These are phyloP conservation scores for Oldenlandia corymbosa DNA, from an alignment of 257 asterid species.

Conservation along the genomic window DNA sequence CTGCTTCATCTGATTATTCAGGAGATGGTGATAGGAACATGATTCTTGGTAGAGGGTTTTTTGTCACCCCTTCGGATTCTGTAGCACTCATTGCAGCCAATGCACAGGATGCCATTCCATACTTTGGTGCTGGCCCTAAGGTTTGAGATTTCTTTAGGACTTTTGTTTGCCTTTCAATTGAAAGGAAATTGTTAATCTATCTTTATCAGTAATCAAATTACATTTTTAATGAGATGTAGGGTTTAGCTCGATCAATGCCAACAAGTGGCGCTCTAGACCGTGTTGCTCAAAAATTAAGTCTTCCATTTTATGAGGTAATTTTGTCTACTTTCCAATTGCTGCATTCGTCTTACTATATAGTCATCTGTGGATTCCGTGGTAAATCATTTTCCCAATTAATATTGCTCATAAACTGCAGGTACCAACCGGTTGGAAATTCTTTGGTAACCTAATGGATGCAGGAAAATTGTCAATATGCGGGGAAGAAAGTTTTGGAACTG, in stretches of 20 bases:
- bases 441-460: constrained; percentile 97
- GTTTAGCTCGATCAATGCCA: constrained; percentile 99
- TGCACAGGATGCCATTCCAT: constrained; percentile 83
- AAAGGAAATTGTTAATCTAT: not conserved
- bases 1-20: constrained; percentile 26
- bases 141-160: constrained; percentile 26
- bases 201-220: not conserved
- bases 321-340: not conserved
- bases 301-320: constrained; percentile 77
- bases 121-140: constrained; percentile 79
- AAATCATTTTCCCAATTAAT: constrained; percentile 4
- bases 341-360: not conserved
- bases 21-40: constrained; percentile 99
- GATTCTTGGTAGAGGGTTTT: constrained; percentile 86
- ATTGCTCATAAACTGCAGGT: constrained; percentile 44
- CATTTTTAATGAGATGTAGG: constrained; percentile 35
- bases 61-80: constrained; percentile 97
- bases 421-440: constrained; percentile 99
- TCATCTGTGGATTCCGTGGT: not conserved
- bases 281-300: constrained; percentile 77
- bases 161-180: not conserved
- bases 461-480: constrained; percentile 91
- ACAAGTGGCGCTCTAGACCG: constrained; percentile 96
- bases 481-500: constrained; percentile 99
- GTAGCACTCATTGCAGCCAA: constrained; percentile 96